Base-by-base conservation (phyloP, 1,139 yeast species). In the Sugiyamaella castrensis region DNA sequence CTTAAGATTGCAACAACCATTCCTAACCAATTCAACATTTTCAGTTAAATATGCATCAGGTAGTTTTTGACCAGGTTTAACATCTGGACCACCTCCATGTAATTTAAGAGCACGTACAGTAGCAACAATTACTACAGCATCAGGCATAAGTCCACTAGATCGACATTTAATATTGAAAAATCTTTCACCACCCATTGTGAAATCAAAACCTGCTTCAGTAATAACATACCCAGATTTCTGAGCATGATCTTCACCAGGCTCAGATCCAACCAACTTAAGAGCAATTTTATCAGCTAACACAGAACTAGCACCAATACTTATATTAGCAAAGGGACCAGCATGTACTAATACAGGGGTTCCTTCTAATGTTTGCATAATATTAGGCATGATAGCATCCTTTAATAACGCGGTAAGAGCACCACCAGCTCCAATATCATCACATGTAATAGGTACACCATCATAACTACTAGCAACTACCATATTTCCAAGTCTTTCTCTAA, bases 161-260 rank as follows among this genome's bases (percentile, higher is more conserved):
- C 98, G 82, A 73, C 97, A 89, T 74, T 92, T 92, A 73, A 92
- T 92, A 75, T 92, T 91, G 71, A 91, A 80, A 74, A 92, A 92
- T 69, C 98, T 80, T 74, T 92, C 98, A 67, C 98, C 98, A 67
- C 98, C 98, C 97, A 92, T 92, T 48, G 98, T 92, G 77, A 92
- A 91, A 71, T 92, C 98, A 74, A 92, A 92, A 54, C 98, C 98
- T 33, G 98, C 98, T 71, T 91, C 98, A 45, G 98, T 91, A 51
- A 91, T 91, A 53, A 91, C 98, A 66, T 83, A 91, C 59, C 98
- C 98, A 59, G 84, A 81, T 66, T 84, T 81, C 64, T 79, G 79
- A 56, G 77, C 80, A 55, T 75, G 78, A 37, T 72, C 72, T 52
- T 74, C 71, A 65, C 76, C 67, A 65, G 75, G 69, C 55, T 76